Evolutionary conservation across 2,329 filamentous ascomycete species (phyloP).

Genomic region (Metarhizium anisopliae): DNA sequence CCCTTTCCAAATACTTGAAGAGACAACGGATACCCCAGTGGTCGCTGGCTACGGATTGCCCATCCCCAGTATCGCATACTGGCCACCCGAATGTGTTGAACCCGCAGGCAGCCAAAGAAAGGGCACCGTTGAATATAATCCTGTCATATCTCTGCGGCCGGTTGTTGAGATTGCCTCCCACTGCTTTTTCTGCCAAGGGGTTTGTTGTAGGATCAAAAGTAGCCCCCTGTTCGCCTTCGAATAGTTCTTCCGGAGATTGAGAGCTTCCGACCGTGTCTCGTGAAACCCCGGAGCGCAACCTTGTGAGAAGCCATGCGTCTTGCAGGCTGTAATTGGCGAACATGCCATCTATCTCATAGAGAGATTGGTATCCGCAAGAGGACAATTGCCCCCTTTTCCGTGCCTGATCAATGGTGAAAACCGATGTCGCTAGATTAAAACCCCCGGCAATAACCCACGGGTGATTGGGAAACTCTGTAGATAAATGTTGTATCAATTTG

Average conservation of each 20-base stretch:
- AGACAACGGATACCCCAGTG: slow-evolving; percentile 49
- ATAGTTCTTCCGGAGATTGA: slow-evolving; percentile 25
- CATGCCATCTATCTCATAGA: slow-evolving; percentile 36
- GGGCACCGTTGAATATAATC: slow-evolving; percentile 42
- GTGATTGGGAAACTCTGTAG: neutral
- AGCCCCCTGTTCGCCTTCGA: slow-evolving; percentile 34
- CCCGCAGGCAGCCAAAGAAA: slow-evolving; percentile 20
- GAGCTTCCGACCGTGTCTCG: slow-evolving; percentile 1
- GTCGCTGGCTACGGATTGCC: slow-evolving; percentile 31
- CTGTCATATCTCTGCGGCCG: slow-evolving; percentile 18
- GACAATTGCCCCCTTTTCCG: slow-evolving; percentile 45
- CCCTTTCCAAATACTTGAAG: slow-evolving; percentile 14
- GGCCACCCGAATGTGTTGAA: slow-evolving; percentile 32
- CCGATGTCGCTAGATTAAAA: slow-evolving; percentile 35
- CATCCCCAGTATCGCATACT: neutral
- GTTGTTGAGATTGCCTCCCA: slow-evolving; percentile 24
- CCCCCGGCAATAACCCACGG: no score
- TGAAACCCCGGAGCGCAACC: slow-evolving; percentile 28
- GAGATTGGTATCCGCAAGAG: slow-evolving; percentile 29
- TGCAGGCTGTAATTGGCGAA: slow-evolving; percentile 36
- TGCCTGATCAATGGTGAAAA: slow-evolving; percentile 43
- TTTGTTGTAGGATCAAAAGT: slow-evolving; percentile 56
- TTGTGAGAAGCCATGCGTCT: slow-evolving; percentile 42
- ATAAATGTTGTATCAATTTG: slow-evolving; percentile 37
- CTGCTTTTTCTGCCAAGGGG: slow-evolving; percentile 41